phyloP scores from a whole-genome alignment of 2,329 filamentous ascomycete genomes.

The Colletotrichum siamense region DNA sequence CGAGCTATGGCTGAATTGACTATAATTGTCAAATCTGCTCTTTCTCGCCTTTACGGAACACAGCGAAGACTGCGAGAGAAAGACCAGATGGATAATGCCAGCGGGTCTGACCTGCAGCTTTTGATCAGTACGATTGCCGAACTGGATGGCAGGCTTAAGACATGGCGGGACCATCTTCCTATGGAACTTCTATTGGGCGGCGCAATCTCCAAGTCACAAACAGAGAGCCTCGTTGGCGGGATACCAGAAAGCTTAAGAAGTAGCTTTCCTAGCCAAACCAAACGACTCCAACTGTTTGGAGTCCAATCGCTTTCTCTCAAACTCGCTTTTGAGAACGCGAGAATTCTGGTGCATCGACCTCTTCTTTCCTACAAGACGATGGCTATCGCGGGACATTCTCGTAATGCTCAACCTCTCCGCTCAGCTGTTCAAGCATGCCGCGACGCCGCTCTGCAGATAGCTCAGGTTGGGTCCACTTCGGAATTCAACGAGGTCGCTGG shows the following conservation, averaged over 20 bases:
- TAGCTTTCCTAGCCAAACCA: not conserved
- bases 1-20: constrained; percentile 20
- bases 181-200: not conserved
- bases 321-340: constrained; percentile 37
- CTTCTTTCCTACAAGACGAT: constrained; percentile 27
- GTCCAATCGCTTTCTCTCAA: constrained; percentile 36
- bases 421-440: constrained; percentile 18
- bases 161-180: not conserved
- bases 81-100: not conserved
- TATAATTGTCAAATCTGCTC: not conserved
- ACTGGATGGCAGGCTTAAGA: not conserved
- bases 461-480: constrained; percentile 5
- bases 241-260: not conserved
- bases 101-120: not conserved
- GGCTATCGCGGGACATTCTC: not conserved
- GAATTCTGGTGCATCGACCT: constrained; percentile 33
- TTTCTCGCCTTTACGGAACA: constrained; percentile 23
- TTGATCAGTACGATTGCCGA: constrained; percentile 19
- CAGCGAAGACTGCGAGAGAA: not conserved
- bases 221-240: not conserved
- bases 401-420: not conserved
- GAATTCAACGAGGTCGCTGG: constrained; percentile 21
- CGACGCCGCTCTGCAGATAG: constrained; percentile 28
- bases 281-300: constrained; percentile 25
- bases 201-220: not conserved